Conservation (phyloP, 495 filamentous ascomycete genomes). For the Daldinia concentrica region DNA sequence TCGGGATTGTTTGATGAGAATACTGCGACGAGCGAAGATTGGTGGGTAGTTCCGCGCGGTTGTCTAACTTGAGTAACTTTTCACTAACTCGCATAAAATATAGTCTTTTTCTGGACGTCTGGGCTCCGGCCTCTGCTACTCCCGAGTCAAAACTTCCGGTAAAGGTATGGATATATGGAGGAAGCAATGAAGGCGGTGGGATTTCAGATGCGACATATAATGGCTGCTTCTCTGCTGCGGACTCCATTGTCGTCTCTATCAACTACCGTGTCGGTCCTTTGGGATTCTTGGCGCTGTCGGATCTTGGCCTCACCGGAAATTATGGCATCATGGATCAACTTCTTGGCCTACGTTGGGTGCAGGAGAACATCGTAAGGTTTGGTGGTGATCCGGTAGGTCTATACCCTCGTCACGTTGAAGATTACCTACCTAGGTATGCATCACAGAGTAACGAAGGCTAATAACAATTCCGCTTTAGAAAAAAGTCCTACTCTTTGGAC, state of each 20-base stretch:
- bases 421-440: background rate
- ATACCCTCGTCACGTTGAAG: background rate
- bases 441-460: background rate
- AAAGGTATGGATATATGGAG: slow-evolving; percentile 56
- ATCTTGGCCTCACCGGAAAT: slow-evolving; percentile 45
- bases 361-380: slow-evolving; percentile 64
- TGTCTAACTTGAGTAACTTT: background rate
- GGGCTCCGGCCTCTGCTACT: slow-evolving; percentile 45
- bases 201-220: slow-evolving; percentile 50
- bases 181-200: slow-evolving; percentile 44
- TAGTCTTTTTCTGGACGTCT: slow-evolving; percentile 46
- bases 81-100: background rate
- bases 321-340: slow-evolving; percentile 65
- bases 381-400: slow-evolving; percentile 60
- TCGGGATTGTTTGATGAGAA: background rate
- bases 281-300: slow-evolving; percentile 57
- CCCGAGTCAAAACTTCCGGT: slow-evolving; percentile 50
- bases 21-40: background rate
- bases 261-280: slow-evolving; percentile 70
- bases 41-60: background rate
- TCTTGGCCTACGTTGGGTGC: slow-evolving; percentile 59
- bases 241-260: slow-evolving; percentile 53
- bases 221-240: slow-evolving; percentile 51
- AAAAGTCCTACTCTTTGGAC: background rate
- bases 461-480: background rate